Evolutionary conservation across 2,329 filamentous ascomycete species (phyloP).

Genomic region (Tolypocladium sp.): DNA sequence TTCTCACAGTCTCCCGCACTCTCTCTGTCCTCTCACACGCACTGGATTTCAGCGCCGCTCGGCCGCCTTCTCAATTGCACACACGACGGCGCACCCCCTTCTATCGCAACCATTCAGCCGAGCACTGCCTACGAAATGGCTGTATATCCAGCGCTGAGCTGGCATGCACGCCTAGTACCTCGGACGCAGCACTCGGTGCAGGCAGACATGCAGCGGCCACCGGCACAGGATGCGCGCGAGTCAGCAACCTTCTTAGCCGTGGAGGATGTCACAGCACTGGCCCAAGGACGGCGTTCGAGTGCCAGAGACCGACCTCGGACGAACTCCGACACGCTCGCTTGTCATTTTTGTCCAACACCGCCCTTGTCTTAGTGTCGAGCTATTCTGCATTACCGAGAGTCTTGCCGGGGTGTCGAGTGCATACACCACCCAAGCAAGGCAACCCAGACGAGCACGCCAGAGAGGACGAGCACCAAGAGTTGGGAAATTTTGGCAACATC

Average conservation of each 20-base stretch:
- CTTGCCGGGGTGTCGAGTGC: background rate
- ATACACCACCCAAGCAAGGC: background rate
- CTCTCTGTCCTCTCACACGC: background rate
- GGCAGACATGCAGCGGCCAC: background rate
- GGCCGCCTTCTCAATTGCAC: background rate
- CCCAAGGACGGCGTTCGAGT: background rate
- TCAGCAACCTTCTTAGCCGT: background rate
- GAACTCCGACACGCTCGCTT: conserved; percentile 3
- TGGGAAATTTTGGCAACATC: background rate
- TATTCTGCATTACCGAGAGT: conserved; percentile 5
- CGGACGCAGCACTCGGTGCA: background rate
- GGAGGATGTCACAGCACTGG: background rate
- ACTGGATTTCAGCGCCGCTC: background rate
- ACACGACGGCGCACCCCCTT: background rate
- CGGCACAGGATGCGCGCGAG: background rate
- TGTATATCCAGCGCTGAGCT: background rate
- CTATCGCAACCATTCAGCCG: background rate
- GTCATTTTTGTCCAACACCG: conserved; percentile 1
- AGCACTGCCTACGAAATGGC: background rate
- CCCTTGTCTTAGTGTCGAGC: conserved; percentile 1
- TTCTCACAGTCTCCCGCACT: background rate
- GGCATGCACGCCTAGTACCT: background rate
- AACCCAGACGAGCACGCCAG: background rate
- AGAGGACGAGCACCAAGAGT: background rate
- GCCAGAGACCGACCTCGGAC: conserved; percentile 5